Evolutionary conservation across 805 yeast species (phyloP).

Genomic region (Ogataea corticis): DNA sequence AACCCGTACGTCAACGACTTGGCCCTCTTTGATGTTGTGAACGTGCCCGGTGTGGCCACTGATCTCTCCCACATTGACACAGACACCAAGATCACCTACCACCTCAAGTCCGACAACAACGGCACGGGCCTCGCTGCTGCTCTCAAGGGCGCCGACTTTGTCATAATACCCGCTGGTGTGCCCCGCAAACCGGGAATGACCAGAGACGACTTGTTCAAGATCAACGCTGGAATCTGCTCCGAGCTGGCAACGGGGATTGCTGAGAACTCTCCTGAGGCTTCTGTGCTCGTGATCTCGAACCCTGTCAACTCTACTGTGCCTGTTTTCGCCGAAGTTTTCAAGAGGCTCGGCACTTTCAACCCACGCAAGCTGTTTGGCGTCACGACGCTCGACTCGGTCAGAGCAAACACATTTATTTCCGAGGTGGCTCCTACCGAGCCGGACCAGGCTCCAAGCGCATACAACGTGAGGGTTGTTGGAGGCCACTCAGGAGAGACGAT

Average conservation of each 20-base stretch:
- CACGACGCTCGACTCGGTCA: constrained; percentile 58
- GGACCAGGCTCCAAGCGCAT: constrained; percentile 46
- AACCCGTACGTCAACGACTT: constrained; percentile 62
- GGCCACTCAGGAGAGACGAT: constrained; percentile 95
- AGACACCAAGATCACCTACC: constrained; percentile 43
- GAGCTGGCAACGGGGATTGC: constrained; percentile 54
- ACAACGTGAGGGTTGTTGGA: constrained; percentile 75
- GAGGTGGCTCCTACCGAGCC: constrained; percentile 45
- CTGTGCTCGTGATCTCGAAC: constrained; percentile 55
- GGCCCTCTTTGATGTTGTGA: constrained; percentile 82
- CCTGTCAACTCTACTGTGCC: constrained; percentile 66
- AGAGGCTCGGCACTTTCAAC: constrained; percentile 50
- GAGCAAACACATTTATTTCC: constrained; percentile 78
- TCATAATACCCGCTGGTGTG: constrained; percentile 60
- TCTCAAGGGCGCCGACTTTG: constrained; percentile 47
- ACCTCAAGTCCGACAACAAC: constrained; percentile 40
- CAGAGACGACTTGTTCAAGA: constrained; percentile 60
- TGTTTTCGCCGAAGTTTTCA: constrained; percentile 57
- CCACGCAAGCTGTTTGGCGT: constrained; percentile 57
- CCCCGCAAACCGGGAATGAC: constrained; percentile 70
- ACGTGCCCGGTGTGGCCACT: constrained; percentile 84
- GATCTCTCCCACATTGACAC: constrained; percentile 79
- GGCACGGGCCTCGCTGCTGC: constrained; percentile 38
- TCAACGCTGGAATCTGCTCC: constrained; percentile 55
- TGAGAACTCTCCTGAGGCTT: constrained; percentile 49